A percentile compares a stretch with the other conserved stretches of the same genome.
Conservation (phyloP, 352 stramenopile genomes). For the Pythium volutum region DNA sequence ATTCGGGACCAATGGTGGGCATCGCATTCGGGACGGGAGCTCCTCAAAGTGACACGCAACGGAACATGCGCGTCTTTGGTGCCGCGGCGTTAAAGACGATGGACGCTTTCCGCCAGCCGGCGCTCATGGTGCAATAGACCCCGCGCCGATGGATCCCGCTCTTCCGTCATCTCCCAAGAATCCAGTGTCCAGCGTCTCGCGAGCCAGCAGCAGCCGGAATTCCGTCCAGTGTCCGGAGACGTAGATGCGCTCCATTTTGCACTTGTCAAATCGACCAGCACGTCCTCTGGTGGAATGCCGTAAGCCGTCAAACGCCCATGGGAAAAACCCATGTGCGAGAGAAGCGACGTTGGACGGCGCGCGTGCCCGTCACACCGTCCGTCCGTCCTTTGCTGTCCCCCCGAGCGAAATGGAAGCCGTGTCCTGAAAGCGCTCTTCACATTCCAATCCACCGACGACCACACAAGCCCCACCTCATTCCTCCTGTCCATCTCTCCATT, state of each 20-base stretch:
- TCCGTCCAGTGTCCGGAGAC: background rate
- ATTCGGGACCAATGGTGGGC: background rate
- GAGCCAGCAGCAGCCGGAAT: background rate
- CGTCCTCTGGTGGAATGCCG: background rate
- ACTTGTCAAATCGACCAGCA: background rate
- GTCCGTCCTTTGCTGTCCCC: background rate
- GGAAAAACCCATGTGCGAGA: background rate
- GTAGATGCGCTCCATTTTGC: background rate
- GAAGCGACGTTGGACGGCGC: no score
- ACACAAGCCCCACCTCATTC: background rate
- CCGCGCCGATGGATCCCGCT: background rate
- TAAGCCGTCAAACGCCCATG: background rate
- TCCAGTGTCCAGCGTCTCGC: background rate
- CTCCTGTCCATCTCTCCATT: background rate
- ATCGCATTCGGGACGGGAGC: background rate
- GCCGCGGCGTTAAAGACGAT: background rate
- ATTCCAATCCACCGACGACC: background rate
- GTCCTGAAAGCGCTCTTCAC: background rate
- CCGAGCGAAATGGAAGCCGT: no score
- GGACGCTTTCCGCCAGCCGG: background rate
- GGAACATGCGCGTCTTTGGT: background rate
- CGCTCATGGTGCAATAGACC: background rate
- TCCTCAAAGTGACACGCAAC: background rate
- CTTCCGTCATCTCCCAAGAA: background rate
- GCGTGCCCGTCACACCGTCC: background rate